Conservation (phyloP, 2,329 filamentous ascomycete species). For the Calonectria ilicicola region DNA sequence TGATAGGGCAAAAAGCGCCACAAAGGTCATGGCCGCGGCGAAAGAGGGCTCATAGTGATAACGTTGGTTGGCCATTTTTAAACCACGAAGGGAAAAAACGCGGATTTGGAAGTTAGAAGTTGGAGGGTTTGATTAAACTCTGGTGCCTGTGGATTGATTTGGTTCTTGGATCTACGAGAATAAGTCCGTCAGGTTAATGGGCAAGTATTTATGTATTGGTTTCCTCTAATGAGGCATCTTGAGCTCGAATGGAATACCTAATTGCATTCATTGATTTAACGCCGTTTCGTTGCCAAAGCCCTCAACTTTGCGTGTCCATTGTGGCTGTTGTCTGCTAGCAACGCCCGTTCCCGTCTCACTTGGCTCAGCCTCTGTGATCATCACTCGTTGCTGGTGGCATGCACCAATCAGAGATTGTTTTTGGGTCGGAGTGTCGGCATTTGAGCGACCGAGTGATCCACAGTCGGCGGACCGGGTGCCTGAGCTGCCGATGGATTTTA, state of each 20-base stretch:
- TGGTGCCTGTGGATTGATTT: too few relatives aligned
- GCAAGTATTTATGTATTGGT: neutral
- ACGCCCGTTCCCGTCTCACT: neutral
- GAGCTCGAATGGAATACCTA: neutral
- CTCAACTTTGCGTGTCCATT: too few relatives aligned
- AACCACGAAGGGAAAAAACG: too few relatives aligned
- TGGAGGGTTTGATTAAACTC: too few relatives aligned
- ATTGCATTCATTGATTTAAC: neutral
- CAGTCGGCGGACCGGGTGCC: neutral
- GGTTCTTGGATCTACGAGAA: neutral
- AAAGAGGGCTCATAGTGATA: conserved; percentile 21
- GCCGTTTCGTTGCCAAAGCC: neutral
- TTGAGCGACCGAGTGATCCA: neutral
- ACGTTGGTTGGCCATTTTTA: neutral
- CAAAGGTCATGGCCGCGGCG: neutral
- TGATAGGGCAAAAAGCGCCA: neutral
- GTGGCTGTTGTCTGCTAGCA: neutral
- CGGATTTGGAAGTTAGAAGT: neutral
- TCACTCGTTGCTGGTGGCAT: neutral
- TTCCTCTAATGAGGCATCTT: neutral
- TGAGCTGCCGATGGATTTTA: neutral
- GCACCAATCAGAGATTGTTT: neutral
- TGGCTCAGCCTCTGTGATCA: neutral
- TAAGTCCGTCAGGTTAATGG: neutral
- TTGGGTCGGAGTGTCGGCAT: neutral